Evolutionary conservation across 148 eudicot genomes (phyloP), one percentile per base, ranked within the genome.

Genomic region (Arctostaphylos glauca): DNA sequence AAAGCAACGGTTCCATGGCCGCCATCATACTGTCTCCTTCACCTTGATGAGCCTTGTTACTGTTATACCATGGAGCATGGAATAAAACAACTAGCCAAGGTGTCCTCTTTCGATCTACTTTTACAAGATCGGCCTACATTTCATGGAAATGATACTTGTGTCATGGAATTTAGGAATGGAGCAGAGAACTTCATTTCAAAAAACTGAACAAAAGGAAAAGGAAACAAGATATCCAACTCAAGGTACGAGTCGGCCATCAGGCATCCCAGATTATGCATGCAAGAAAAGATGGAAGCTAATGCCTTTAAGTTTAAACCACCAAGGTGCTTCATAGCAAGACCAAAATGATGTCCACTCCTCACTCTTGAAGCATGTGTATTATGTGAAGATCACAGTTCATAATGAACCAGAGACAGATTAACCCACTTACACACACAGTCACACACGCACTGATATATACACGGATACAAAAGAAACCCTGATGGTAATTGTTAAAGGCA

Each of bases 11-110:
- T 85, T 96, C 99, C 91, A 96, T 88, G 52, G 91, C 83, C 41
- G 86, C 85, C 99, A 90, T 96, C 99, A 96, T 96, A 52, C 79
- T 87, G 70, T 93, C 95, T 44, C 97, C 99, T 92, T 94, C 99
- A 78, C 97, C 91, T 87, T 93, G 97, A 87, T 96, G 99, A 89
- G 98, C 99, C 77, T 66, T 38, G 78, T 96, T 96, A 86, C 94
- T 96, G 84, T 96, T 96, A 84, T 96, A 96, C 99, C 99, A 96
- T 76, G 99, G 99, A 47, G 87, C 97, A 82, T 96, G 99, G 84
- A 96, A 94, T 76, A 92, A 82, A 68, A 92, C 97, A 79, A 96
- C 74, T 56, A 96, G 82, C 99, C 99, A 96, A 18, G 99, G 99
- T 74, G 99, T 96, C 85, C 73, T 94, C 85, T 90, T 76, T 25